Evolutionary conservation across 2,329 filamentous ascomycete genomes (phyloP).

Genomic region (Aspergillus sp.): DNA sequence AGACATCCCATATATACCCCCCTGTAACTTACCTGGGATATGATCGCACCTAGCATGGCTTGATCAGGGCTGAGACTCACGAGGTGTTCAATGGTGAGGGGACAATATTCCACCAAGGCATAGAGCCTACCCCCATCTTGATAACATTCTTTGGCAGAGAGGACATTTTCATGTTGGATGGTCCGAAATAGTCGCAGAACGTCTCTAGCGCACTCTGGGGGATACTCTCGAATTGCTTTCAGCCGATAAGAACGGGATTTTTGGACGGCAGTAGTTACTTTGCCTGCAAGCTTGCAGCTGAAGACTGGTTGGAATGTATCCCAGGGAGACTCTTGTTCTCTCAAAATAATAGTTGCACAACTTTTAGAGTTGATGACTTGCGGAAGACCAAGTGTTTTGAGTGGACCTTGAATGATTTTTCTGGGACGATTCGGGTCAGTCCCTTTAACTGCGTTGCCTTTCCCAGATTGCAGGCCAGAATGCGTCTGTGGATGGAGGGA

Average conservation of each 20-base stretch:
- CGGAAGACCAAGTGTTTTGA: neutral
- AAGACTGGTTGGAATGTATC: slow-evolving; percentile 23
- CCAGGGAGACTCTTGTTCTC: slow-evolving; percentile 21
- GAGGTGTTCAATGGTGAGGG: slow-evolving; percentile 18
- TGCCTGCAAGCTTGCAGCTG: slow-evolving; percentile 19
- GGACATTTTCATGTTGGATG: neutral
- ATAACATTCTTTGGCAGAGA: neutral
- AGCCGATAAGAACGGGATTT: neutral
- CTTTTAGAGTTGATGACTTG: slow-evolving; percentile 1
- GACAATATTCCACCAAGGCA: slow-evolving; percentile 15
- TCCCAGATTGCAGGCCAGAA: no score
- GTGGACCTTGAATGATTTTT: neutral
- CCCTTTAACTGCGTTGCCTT: neutral
- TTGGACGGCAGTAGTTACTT: slow-evolving; percentile 13
- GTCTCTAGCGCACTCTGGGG: neutral
- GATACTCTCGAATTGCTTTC: neutral
- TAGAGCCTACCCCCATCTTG: neutral
- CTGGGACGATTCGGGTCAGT: neutral
- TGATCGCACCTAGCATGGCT: slow-evolving; percentile 19
- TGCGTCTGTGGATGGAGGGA: neutral
- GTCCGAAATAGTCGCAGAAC: neutral
- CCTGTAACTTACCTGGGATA: slow-evolving; percentile 24
- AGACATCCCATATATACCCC: no score
- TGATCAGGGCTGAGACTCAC: slow-evolving; percentile 18
- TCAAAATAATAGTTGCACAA: slow-evolving; percentile 1